Evolutionary conservation across 225 moss, liverwort and hornwort genomes (phyloP), one percentile per base, ranked within the genome.

Genomic region (Physcomitrellopsis africana): DNA sequence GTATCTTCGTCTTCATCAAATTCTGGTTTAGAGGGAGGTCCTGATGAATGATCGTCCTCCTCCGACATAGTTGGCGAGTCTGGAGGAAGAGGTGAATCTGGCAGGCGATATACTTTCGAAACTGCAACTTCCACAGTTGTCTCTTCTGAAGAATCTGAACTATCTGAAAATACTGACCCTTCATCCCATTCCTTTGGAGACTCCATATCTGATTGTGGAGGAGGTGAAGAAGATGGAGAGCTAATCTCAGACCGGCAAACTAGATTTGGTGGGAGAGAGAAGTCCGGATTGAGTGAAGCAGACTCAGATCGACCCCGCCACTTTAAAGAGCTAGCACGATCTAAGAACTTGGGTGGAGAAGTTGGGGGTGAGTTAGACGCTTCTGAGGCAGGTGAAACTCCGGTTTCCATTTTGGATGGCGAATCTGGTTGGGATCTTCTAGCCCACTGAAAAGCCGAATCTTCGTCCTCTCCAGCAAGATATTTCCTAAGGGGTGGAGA

Each of bases 191-290:
- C 68, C 71, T 74, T 72, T 0, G 70, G 80, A 70, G 82, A 82
- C 72, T 82, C 82, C 43, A 69, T 62, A 44, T 82, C 76, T 26
- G 86, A 86, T 45, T 61, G 80, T 45, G 80, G 82, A 57, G 86
- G 82, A 64, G 86, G 86, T 62, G 86, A 86, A 71, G 70, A 82
- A 29, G 86, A 82, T 48, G 82, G 86, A 48, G 86, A 86, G 67
- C 77, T 86, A 8, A 73, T 79, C 69, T 82, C 86, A 60, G 86
- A 80, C 55, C 66, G 79, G 47, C 81, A 81, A 23, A 81, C 84
- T 51, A 85, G 59, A 70, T 86, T 82, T 58, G 86, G 86, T 45
- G 84, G 84, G 49, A 85, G 84, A n/a, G 81, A 81, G 42, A 81
- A 85, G 71, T 81, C 57, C 11, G 78, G 81, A 66, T 81, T 32